Conservation (phyloP, 2,329 filamentous ascomycete genomes). For the Stenocarpella maydis region DNA sequence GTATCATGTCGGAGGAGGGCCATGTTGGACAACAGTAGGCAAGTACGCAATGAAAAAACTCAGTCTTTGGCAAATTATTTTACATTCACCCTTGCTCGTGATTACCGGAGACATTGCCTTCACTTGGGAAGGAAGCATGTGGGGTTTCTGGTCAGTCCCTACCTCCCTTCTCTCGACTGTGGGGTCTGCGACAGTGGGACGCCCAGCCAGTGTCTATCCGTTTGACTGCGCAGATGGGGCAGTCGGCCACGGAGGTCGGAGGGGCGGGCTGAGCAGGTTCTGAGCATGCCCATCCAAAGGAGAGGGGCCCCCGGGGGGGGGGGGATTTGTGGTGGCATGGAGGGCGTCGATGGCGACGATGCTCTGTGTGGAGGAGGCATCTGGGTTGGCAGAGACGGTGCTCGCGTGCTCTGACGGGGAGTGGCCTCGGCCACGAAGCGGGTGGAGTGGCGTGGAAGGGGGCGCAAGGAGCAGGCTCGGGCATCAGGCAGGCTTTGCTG, state of each 20-base stretch:
- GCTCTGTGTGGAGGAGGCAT: neutral
- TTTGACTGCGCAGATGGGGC: neutral
- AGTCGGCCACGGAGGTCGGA: no score
- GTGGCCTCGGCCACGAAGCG: constrained; percentile 9
- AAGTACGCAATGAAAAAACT: constrained; percentile 23
- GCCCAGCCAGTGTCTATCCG: neutral
- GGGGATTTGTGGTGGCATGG: neutral
- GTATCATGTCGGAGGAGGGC: neutral
- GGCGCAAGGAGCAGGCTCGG: constrained; percentile 17
- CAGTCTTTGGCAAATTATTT: neutral
- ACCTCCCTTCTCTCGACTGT: neutral
- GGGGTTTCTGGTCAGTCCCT: neutral
- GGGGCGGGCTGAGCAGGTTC: neutral
- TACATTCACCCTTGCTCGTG: constrained; percentile 5
- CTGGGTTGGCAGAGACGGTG: constrained; percentile 2
- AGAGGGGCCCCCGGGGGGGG: no score
- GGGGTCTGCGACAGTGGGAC: neutral
- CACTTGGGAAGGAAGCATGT: neutral
- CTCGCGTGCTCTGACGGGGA: constrained; percentile 3
- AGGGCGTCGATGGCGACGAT: neutral
- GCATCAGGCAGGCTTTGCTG: constrained; percentile 20
- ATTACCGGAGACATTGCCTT: neutral
- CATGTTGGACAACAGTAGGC: constrained; percentile 21
- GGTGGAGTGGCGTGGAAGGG: constrained; percentile 1
- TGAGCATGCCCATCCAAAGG: neutral